phyloP scores from a whole-genome alignment of 305 asterid genomes.

The Fraxinus latifolia region DNA sequence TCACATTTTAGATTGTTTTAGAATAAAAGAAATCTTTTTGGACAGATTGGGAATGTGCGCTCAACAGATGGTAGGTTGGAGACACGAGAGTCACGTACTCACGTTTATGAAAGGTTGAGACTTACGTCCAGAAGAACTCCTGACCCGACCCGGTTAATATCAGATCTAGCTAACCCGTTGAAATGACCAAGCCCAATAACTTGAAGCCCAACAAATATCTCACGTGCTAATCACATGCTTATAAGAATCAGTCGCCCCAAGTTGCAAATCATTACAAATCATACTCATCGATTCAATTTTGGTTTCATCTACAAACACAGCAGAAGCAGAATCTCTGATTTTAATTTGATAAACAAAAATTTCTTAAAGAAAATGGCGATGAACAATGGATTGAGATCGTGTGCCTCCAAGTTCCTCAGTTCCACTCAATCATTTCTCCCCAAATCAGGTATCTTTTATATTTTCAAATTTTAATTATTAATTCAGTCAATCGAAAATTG shows the following conservation, averaged over 20 bases:
- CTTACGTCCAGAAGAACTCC: background rate
- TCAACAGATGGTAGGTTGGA: too few relatives aligned
- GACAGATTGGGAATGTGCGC: too few relatives aligned
- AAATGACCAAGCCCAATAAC: background rate
- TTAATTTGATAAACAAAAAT: background rate
- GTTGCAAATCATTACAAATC: background rate
- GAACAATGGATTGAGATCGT: background rate
- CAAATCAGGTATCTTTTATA: background rate
- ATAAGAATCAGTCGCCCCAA: background rate
- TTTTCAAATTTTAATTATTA: background rate
- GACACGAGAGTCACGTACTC: too few relatives aligned
- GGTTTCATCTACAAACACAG: background rate
- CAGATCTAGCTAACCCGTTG: background rate
- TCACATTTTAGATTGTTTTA: too few relatives aligned
- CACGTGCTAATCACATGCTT: background rate
- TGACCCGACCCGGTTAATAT: background rate
- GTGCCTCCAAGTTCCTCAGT: background rate
- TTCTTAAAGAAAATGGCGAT: background rate
- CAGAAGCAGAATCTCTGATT: background rate
- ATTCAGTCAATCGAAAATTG: background rate
- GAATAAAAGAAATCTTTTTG: too few relatives aligned
- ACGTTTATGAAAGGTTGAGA: too few relatives aligned
- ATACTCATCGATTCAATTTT: background rate
- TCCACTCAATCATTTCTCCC: constrained; percentile 6
- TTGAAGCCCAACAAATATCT: background rate